Evolutionary conservation across 306 rosid species (phyloP).

Genomic region (Vigna angularis): DNA sequence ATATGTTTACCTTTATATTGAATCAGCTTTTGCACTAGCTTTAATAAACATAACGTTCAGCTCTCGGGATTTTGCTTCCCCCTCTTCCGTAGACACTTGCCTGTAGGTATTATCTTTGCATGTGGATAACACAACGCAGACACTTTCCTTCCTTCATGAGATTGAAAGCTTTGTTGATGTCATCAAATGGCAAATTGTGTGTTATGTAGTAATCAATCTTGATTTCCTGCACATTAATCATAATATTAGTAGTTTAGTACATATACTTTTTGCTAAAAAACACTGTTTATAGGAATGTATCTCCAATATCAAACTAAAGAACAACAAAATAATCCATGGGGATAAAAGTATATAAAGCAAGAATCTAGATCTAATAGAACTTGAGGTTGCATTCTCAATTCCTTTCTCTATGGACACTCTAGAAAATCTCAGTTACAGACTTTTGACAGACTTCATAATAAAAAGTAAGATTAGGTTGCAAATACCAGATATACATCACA

Average conservation of each 20-base stretch:
- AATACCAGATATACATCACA: background rate
- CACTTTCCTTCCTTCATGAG: conserved; percentile 90
- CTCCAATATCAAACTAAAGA: background rate
- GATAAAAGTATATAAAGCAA: background rate
- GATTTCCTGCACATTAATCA: conserved; percentile 71
- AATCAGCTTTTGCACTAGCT: conserved; percentile 94
- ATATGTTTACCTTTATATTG: conserved; percentile 74
- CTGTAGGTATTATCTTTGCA: conserved; percentile 48
- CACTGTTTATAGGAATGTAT: background rate
- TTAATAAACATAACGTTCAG: conserved; percentile 87
- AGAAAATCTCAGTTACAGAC: background rate
- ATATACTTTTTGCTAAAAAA: background rate
- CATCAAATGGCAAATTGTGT: conserved; percentile 75
- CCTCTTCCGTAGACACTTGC: conserved; percentile 94
- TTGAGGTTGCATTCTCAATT: background rate
- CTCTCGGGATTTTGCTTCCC: conserved; percentile 80
- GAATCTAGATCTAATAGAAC: background rate
- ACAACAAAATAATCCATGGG: conserved; percentile 14
- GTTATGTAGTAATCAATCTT: conserved; percentile 82
- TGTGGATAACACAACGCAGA: conserved; percentile 92
- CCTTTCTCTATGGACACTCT: no score
- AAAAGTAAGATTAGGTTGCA: background rate
- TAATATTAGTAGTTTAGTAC: background rate
- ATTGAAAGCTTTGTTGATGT: conserved; percentile 79
- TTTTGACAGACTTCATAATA: background rate